Base-by-base conservation (phyloP, 1,139 yeast species). In the Zygosaccharomyces sapae region DNA sequence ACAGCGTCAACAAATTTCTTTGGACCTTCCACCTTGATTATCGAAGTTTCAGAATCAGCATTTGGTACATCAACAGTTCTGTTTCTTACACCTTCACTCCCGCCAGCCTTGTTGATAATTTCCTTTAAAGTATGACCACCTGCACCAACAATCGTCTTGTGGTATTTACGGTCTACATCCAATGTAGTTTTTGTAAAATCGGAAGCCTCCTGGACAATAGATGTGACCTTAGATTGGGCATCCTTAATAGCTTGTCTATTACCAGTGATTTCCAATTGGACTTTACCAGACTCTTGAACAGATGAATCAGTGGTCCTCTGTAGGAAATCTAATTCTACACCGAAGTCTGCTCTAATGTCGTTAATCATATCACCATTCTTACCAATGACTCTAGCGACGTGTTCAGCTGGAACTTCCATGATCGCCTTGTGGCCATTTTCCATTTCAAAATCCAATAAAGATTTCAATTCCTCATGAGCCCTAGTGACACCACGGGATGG, bases 401-500 rank as follows among this genome's bases (percentile, higher is more conserved):
- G 84, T 56, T 76, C 79, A 38, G 75, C 68, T 39, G 97, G 95
- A 47, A 94, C 83, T 44, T 71, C 68, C 45, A 92, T 63, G 18
- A 72, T 69, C 57, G 80, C 76, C 51, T 79, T 76, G 69, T 80
- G 80, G 24, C 96, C 92, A 63, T 90, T 88, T 59, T 87, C 96
- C 63, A 79, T 83, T 68, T 90, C 97, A 67, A 84, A 94, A 59
- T 85, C 85, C 57, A 86, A 75, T 55, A 94, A 76, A 51, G 89
- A 97, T 60, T 77, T 75, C 63, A 94, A 72, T 72, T 94, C 99
- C 55, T 83, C 92, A 65, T 81, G 81, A 38, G 96, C 95, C 65
- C 85, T 83, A 27, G 80, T 76, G 40, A 87, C 97, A 56, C 90
- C 92, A 68, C 83, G 83, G 18, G 97, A 86, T 45, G 97, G 95